Evolutionary conservation across 768 basidiomycete genomes (phyloP).

Genomic region (Amanita fuliginea): DNA sequence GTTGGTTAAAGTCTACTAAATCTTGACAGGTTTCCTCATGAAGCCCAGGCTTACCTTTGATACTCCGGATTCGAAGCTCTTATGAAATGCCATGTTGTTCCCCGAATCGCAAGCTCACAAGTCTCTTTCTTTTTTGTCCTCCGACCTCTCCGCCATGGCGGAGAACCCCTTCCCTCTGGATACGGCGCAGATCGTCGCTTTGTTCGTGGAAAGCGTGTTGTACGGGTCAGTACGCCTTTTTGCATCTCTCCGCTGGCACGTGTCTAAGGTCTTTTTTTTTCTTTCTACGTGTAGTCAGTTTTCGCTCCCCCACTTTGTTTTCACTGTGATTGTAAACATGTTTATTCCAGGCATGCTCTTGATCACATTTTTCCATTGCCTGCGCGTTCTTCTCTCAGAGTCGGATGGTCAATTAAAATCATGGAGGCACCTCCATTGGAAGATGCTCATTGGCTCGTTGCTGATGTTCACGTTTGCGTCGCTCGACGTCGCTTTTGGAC

Average conservation of each 20-base stretch:
- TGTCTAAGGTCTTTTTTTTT: no score
- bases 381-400: conserved; percentile 21
- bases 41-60: no score
- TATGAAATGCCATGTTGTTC: no score
- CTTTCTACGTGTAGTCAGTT: no score
- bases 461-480: conserved; percentile 29
- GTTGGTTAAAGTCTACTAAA: no score
- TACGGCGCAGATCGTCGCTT: conserved; percentile 26
- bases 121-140: background rate
- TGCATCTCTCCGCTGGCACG: background rate
- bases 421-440: conserved; percentile 16
- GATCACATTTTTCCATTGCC: conserved; percentile 23
- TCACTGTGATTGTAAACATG: background rate
- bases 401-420: conserved; percentile 20
- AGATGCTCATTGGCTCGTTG: conserved; percentile 25
- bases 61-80: no score
- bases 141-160: background rate
- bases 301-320: background rate
- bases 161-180: conserved; percentile 18
- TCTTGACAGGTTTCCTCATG: no score
- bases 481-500: conserved; percentile 28
- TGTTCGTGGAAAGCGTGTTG: conserved; percentile 30
- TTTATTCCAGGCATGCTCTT: conserved; percentile 21
- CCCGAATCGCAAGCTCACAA: no score
- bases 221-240: conserved; percentile 21